Percentiles rank a stretch among this genome's conserved stretches.
Evolutionary conservation across 306 rosid genomes (phyloP).

Genomic region (Trifolium repens): DNA sequence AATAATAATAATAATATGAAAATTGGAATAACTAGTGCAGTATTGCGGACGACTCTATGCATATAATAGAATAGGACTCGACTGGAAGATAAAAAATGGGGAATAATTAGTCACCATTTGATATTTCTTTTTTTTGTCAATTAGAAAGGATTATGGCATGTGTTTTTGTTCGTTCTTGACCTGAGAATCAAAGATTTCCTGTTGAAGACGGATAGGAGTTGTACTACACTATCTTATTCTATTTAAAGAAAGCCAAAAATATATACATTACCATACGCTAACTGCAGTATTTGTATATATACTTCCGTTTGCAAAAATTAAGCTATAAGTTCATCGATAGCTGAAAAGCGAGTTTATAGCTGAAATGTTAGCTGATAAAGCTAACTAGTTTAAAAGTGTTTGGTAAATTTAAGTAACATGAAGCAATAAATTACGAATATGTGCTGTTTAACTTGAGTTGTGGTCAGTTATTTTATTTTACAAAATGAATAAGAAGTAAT

Average conservation of each 20-base stretch:
- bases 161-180: slow-evolving; percentile 27
- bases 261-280: slow-evolving; percentile 8
- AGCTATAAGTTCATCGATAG: too few species aligned
- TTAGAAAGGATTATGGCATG: slow-evolving; percentile 28
- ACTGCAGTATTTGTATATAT: slow-evolving; percentile 8
- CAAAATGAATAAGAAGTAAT: too few species aligned
- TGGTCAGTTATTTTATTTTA: too few species aligned
- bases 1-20: not conserved
- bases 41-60: slow-evolving; percentile 16
- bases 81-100: slow-evolving; percentile 1
- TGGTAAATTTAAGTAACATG: too few species aligned
- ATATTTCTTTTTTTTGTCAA: slow-evolving; percentile 1
- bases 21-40: slow-evolving; percentile 19
- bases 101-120: slow-evolving; percentile 16
- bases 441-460: too few species aligned
- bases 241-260: slow-evolving; percentile 7
- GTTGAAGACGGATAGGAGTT: not conserved
- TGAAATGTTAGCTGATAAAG: too few species aligned
- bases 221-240: slow-evolving; percentile 30
- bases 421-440: too few species aligned
- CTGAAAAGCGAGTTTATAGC: too few species aligned
- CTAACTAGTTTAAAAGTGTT: too few species aligned
- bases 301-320: too few species aligned
- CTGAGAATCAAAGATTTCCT: slow-evolving; percentile 11
- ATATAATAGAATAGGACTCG: not conserved